phyloP scores from a whole-genome alignment of 2,329 filamentous ascomycete species.

The Ophiostoma australiae region DNA sequence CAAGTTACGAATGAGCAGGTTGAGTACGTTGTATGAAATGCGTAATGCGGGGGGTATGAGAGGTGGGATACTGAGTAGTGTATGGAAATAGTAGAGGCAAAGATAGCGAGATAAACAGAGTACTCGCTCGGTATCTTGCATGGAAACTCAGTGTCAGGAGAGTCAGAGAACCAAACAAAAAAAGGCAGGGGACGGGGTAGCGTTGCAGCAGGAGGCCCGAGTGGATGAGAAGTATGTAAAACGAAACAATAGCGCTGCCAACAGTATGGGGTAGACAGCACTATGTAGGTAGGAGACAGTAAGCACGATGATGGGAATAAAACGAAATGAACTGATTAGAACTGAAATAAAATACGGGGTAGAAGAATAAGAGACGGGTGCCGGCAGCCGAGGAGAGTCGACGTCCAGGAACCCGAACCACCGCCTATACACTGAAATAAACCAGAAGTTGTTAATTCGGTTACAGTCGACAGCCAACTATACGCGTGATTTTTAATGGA shows the following conservation, averaged over 20 bases:
- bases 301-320: too few relatives aligned
- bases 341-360: neutral
- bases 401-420: neutral
- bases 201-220: neutral
- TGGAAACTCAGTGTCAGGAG: too few relatives aligned
- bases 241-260: neutral
- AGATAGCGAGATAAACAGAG: neutral
- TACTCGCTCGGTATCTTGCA: too few relatives aligned
- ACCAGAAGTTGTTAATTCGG: neutral
- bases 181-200: neutral
- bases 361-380: too few relatives aligned
- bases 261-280: neutral
- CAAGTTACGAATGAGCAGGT: conserved; percentile 17
- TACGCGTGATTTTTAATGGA: neutral
- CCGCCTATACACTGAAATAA: neutral
- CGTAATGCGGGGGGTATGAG: conserved; percentile 1
- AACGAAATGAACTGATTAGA: too few relatives aligned
- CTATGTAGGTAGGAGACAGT: too few relatives aligned
- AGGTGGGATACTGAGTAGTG: neutral
- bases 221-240: neutral
- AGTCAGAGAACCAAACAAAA: too few relatives aligned
- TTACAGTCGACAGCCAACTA: neutral
- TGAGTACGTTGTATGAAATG: neutral
- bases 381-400: neutral
- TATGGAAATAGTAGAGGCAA: neutral